Percentiles rank a stretch among this genome's conserved stretches.
These are phyloP conservation scores for Nicotiana obtusifolia DNA, from an alignment of 257 asterid species.

Conservation along the genomic window DNA sequence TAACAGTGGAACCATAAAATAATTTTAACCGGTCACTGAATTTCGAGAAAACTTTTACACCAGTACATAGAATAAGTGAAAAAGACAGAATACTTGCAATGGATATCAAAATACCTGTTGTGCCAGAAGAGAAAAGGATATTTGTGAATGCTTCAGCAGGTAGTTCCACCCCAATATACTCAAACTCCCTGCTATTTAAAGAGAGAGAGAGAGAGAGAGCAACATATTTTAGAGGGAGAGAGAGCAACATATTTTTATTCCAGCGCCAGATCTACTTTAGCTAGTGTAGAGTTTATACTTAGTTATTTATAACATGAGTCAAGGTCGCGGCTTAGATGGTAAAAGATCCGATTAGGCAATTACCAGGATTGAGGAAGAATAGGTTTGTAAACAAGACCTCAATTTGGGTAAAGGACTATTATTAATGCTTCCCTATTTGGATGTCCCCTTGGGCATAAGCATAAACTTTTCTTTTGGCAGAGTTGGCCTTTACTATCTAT, in stretches of 20 bases:
- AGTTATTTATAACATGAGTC: neutral
- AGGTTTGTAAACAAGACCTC: neutral
- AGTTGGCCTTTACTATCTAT: conserved; percentile 59
- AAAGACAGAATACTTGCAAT: conserved; percentile 2
- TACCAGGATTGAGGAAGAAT: neutral
- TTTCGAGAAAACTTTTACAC: conserved; percentile 7
- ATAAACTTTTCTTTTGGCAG: neutral
- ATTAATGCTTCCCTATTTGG: neutral
- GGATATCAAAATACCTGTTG: conserved; percentile 62
- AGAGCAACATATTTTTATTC: conserved; percentile 9
- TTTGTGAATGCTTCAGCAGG: conserved; percentile 71
- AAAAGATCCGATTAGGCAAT: neutral
- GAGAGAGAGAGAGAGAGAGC: neutral
- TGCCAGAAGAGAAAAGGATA: conserved; percentile 97
- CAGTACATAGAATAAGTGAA: conserved; percentile 3
- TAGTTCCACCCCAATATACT: conserved; percentile 67
- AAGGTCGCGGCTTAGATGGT: neutral
- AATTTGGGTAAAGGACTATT: neutral
- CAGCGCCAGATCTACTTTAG: neutral
- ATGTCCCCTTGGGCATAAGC: neutral
- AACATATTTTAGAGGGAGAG: neutral
- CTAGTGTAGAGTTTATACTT: neutral
- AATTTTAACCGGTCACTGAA: neutral
- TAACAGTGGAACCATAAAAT: neutral
- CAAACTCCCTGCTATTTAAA: conserved; percentile 58